Conservation (phyloP, 169 alveolate species). For the Theileria parva region DNA sequence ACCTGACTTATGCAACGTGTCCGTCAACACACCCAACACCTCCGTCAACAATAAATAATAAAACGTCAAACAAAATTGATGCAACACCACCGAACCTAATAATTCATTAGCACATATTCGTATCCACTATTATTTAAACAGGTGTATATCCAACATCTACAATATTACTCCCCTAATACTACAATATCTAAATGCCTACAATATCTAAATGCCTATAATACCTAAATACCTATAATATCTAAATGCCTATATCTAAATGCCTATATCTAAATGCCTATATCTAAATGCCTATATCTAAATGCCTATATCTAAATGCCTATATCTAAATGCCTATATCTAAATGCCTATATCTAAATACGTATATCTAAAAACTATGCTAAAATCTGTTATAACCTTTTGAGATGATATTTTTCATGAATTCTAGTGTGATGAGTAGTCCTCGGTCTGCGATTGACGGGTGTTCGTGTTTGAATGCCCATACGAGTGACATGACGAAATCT, state of each 20-base stretch:
- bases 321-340: too few relatives aligned
- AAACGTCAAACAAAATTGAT: conserved; percentile 79
- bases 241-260: too few relatives aligned
- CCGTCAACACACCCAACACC: conserved; percentile 85
- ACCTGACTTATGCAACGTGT: conserved; percentile 88
- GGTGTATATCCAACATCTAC: too few relatives aligned
- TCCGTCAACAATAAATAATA: conserved; percentile 83
- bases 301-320: too few relatives aligned
- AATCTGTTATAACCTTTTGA: conserved; percentile 28
- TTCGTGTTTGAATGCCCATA: conserved; percentile 90
- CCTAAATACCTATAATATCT: neutral
- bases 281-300: too few relatives aligned
- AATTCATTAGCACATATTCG: conserved; percentile 22
- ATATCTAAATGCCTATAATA: too few relatives aligned
- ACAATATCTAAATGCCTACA: too few relatives aligned
- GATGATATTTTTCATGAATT: conserved; percentile 68
- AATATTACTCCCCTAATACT: too few relatives aligned
- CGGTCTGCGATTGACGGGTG: conserved; percentile 90
- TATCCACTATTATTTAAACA: too few relatives aligned
- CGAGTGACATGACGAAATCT: conserved; percentile 81
- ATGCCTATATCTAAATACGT: too few relatives aligned
- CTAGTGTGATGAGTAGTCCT: conserved; percentile 81
- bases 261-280: too few relatives aligned
- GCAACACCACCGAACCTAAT: conserved; percentile 39
- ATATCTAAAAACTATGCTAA: too few relatives aligned